Evolutionary conservation across 352 stramenopile genomes (phyloP).

Genomic region (Blastocystis sp.): DNA sequence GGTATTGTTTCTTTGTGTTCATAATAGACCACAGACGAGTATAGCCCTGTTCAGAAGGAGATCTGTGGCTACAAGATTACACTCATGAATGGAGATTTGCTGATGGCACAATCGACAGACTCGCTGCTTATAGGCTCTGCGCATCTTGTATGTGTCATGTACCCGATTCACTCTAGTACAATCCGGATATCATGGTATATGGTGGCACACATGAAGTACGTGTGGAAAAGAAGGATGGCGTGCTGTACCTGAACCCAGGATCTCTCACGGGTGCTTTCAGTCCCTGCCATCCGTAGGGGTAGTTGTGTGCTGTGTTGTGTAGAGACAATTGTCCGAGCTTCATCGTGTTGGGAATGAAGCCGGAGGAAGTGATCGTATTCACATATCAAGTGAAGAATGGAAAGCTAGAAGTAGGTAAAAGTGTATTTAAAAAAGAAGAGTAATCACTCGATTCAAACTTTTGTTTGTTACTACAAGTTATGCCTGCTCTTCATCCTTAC

Average conservation of each 20-base stretch:
- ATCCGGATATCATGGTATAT: constrained; percentile 50
- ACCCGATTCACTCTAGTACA: neutral
- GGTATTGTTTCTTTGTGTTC: neutral
- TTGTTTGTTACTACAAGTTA: constrained; percentile 14
- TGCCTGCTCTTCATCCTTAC: neutral
- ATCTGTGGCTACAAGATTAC: constrained; percentile 26
- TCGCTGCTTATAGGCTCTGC: neutral
- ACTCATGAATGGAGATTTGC: neutral
- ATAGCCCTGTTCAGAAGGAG: neutral
- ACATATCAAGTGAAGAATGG: constrained; percentile 53
- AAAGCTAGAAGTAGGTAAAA: constrained; percentile 53
- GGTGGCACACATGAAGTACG: constrained; percentile 18
- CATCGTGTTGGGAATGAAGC: neutral
- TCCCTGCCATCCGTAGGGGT: neutral
- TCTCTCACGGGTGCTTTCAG: constrained; percentile 29
- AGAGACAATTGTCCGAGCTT: constrained; percentile 47
- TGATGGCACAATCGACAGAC: neutral
- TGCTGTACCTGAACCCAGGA: constrained; percentile 36
- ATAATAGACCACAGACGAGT: neutral
- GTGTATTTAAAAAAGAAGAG: constrained; percentile 1
- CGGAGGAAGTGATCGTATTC: constrained; percentile 28
- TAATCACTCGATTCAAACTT: neutral
- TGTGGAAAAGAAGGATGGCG: constrained; percentile 4
- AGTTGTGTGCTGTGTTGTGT: neutral
- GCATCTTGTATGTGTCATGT: neutral